Evolutionary conservation across 495 filamentous ascomycete genomes (phyloP).

Genomic region (Penicillium ucsense): DNA sequence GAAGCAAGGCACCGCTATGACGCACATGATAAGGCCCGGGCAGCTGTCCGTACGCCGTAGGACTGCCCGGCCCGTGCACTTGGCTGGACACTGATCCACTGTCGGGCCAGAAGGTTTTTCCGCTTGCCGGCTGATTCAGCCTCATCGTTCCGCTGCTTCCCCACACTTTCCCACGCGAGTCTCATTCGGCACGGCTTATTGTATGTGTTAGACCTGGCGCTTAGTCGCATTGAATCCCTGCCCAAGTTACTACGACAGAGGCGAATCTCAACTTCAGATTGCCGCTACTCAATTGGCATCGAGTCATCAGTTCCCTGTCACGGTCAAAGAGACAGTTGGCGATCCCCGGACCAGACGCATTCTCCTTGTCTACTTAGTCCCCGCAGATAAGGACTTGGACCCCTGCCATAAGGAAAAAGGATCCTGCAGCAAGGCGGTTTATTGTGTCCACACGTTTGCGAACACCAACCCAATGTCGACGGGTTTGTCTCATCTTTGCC

Average conservation of each 20-base stretch:
- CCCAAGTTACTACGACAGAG: no score
- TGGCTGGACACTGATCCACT: no score
- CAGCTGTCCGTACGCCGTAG: constrained; percentile 11
- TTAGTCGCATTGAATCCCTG: no score
- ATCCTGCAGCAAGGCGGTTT: no score
- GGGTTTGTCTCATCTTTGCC: constrained; percentile 31
- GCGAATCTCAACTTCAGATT: no score
- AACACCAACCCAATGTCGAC: constrained; percentile 30
- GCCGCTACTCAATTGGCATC: no score
- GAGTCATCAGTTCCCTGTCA: no score
- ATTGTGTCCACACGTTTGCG: no score
- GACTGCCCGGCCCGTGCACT: not conserved
- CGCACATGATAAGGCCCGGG: constrained; percentile 8
- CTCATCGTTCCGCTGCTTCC: constrained; percentile 9
- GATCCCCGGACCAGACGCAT: no score
- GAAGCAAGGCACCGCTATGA: constrained; percentile 4
- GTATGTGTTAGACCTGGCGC: no score
- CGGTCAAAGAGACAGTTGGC: no score
- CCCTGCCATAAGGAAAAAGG: constrained; percentile 1
- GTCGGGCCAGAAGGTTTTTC: not conserved
- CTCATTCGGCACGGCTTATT: not conserved
- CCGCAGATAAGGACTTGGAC: not conserved
- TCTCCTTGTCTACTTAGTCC: not conserved
- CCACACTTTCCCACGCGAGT: constrained; percentile 13
- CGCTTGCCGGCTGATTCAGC: constrained; percentile 15